A percentile compares a stretch with the other conserved stretches of the same genome.
These are phyloP conservation scores for Calocybe indica DNA, from an alignment of 768 basidiomycete genomes.

Conservation along the genomic window DNA sequence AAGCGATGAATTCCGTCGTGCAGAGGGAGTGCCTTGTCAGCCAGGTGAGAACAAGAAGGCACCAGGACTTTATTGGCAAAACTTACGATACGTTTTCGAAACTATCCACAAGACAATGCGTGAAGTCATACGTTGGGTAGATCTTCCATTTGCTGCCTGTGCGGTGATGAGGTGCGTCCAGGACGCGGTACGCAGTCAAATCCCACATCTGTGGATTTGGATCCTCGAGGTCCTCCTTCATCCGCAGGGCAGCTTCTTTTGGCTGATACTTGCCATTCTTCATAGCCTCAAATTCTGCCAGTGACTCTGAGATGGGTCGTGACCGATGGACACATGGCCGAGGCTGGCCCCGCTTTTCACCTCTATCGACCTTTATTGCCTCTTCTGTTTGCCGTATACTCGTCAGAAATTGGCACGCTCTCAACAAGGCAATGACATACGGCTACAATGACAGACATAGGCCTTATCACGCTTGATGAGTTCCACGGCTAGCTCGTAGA, in stretches of 20 bases:
- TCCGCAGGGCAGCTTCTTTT: constrained; percentile 88
- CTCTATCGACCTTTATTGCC: constrained; percentile 84
- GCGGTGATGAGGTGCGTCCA: constrained; percentile 87
- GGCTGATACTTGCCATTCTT: constrained; percentile 84
- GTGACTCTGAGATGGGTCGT: constrained; percentile 81
- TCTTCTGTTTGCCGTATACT: constrained; percentile 53
- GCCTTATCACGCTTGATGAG: constrained; percentile 87
- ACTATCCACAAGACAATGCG: constrained; percentile 96
- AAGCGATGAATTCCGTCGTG: constrained; percentile 91
- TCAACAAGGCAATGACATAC: constrained; percentile 40
- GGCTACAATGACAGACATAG: constrained; percentile 94
- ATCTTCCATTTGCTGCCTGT: constrained; percentile 93
- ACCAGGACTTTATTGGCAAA: neutral
- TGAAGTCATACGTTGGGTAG: constrained; percentile 98
- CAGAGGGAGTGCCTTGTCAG: constrained; percentile 85
- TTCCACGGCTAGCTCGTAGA: constrained; percentile 84
- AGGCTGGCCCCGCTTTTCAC: constrained; percentile 77
- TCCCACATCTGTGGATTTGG: constrained; percentile 99
- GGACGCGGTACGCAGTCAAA: constrained; percentile 90
- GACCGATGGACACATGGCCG: constrained; percentile 82
- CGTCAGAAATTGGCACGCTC: neutral
- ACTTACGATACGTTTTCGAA: constrained; percentile 98
- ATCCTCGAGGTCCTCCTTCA: constrained; percentile 93
- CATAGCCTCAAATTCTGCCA: constrained; percentile 89
- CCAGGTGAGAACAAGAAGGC: neutral